A percentile compares a stretch with the other conserved stretches of the same genome.
These are phyloP conservation scores for Plasmodium ovale DNA, from an alignment of 169 alveolate species.

Conservation along the genomic window DNA sequence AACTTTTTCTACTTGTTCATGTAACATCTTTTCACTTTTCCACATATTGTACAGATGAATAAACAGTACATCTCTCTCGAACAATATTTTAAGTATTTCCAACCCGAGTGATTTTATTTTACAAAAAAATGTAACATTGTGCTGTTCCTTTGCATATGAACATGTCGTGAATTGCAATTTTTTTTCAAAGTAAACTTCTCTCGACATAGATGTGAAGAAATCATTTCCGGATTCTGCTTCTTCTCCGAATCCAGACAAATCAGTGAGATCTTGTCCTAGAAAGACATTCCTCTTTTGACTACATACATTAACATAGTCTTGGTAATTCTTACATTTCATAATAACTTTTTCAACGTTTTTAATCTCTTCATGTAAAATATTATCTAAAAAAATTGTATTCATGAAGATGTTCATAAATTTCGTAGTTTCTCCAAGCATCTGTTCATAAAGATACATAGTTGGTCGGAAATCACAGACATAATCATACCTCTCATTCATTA, in stretches of 20 bases:
- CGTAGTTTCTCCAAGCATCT: slow-evolving; percentile 69
- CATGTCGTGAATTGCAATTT: slow-evolving; percentile 46
- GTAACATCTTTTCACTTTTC: slow-evolving; percentile 68
- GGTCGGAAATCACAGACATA: slow-evolving; percentile 67
- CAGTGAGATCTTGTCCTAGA: not conserved
- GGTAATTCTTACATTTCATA: slow-evolving; percentile 20
- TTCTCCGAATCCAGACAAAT: not conserved
- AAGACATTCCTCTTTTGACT: slow-evolving; percentile 6
- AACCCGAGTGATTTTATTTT: slow-evolving; percentile 50
- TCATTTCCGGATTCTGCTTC: not conserved
- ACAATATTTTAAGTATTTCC: slow-evolving; percentile 26
- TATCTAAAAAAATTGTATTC: slow-evolving; percentile 59
- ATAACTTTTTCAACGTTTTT: slow-evolving; percentile 23
- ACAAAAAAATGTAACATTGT: slow-evolving; percentile 10
- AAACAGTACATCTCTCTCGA: slow-evolving; percentile 67
- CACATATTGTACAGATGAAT: slow-evolving; percentile 69
- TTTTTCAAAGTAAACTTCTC: slow-evolving; percentile 40
- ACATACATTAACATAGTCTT: slow-evolving; percentile 33
- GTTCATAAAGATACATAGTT: slow-evolving; percentile 65
- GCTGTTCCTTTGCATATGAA: slow-evolving; percentile 50
- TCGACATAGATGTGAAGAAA: not conserved
- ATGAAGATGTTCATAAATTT: slow-evolving; percentile 44
- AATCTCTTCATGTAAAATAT: slow-evolving; percentile 63
- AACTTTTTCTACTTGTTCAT: slow-evolving; percentile 24
- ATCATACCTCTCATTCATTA: slow-evolving; percentile 70